Base-by-base conservation (phyloP, 148 eudicot species). In the Fagopyrum esculentum region DNA sequence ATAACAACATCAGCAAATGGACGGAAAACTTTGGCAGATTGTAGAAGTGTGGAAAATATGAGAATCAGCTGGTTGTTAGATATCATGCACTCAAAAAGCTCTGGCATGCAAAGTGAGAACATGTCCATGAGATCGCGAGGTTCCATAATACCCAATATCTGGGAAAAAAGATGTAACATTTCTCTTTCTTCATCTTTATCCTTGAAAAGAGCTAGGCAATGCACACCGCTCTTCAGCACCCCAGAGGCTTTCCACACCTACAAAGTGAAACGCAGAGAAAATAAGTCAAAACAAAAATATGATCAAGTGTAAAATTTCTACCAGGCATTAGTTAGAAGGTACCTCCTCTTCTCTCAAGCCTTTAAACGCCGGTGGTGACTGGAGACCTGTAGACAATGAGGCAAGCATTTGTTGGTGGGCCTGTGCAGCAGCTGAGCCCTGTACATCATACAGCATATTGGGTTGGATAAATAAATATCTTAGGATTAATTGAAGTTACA, bases 281-380 rank as follows among this genome's bases (percentile, higher is more conserved):
- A 68, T 43, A 17, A 45, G 15, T 66, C 45, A 64, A 13, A 56
- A 49, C 12, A 35, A 61, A 9, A 43, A 61, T 61, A 61, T 35
- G 22, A 74, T 11, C 77, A 61, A 45, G 30, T 56, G 72, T n/a
- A 48, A 74, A 9, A 72, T 5, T 17, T 49, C 68, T 47, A 17
- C 30, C 17, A 40, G 9, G 5, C 45, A 66, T 66, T 66, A 66
- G 47, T 40, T 66, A 12, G 71, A 13, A 35, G 51, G 80, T 82
- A 93, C 98, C 96, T 95, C 99, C 49, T 95, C 97, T 86, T 95
- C 99, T 82, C 88, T 86, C 94, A 95, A 81, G 77, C 99, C 99
- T 86, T 90, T 95, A 75, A 92, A 89, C 49, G 86, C 84, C 73
- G 81, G 89, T 46, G 89, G 69, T 60, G 81, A 59, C 5, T 89